Evolutionary conservation across 352 stramenopile species (phyloP), one percentile per base, ranked within the genome.

Genomic region (Elongisporangium prolatum): DNA sequence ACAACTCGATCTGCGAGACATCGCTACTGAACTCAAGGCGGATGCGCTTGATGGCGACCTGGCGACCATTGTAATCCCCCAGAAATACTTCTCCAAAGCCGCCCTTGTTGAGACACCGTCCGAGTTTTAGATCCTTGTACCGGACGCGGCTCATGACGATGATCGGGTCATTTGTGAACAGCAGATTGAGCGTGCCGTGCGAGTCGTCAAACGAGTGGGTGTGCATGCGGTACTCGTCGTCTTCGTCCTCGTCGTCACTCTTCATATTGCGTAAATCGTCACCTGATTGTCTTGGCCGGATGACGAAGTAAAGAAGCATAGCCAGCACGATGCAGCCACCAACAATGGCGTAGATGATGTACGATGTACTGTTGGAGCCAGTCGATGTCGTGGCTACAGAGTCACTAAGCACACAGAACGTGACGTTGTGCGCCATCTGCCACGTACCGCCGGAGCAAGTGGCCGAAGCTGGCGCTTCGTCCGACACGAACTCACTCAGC

Each of bases 1-100:
- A 81, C 28, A 64, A 52, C 21, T 71, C 54, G 24, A 80, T 69
- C 34, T 75, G 65, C 11, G 51, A 34, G 52, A 64, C 38, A 25
- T 72, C 64, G 13, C 56, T 57, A 34, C 72, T 63, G 1, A 22
- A 49, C 8, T 68, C 68, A 16, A 61, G 52, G 5, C 63, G 52
- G 10, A 86, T 68, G 21, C 76, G 70, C 56, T 86, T 86, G 47
- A 86, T 60, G 2, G 69, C 76, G 10, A 86, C 67, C 2, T 48
- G 13, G 4, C 63, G 57, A 9, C 61, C 54, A 16, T 64, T 61
- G 59, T 78, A 75, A 4, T 56, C 70, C 40, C 68, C 76, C 2
- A 22, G 21, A 18, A 72, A 81, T 2, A 86, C 65, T 44, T 78
- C 66, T 20, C 75, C 71, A 24, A 80, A 86, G 53, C 73, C 75